Conservation (phyloP, 805 yeast genomes). For the Yamadazyma tumulicola region DNA sequence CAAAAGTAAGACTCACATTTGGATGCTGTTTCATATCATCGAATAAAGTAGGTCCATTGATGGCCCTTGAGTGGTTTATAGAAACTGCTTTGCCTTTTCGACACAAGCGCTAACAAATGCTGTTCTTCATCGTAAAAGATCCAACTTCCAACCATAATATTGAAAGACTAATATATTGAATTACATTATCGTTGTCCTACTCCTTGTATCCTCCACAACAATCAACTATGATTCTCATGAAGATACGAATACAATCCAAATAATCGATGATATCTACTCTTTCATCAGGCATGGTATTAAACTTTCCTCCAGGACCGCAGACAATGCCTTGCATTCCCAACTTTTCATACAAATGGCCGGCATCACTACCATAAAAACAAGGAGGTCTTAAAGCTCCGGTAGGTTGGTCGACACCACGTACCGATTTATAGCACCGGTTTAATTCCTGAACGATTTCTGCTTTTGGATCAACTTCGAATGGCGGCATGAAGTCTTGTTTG, state of each 20-base stretch:
- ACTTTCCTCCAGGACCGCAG: conserved; percentile 13
- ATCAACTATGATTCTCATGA: conserved; percentile 10
- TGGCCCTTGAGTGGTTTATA: too few species aligned
- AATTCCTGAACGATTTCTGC: conserved; percentile 8
- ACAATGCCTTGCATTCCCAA: conserved; percentile 12
- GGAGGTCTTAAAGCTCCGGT: conserved; percentile 13
- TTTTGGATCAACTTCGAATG: conserved; percentile 10
- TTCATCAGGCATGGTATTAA: conserved; percentile 13
- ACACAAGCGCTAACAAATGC: too few species aligned
- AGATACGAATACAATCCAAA: conserved; percentile 11
- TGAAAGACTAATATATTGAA: too few species aligned
- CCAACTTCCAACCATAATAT: too few species aligned
- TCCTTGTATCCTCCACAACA: conserved; percentile 12
- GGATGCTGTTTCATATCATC: too few species aligned
- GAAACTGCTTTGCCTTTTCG: too few species aligned
- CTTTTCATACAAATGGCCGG: conserved; percentile 12
- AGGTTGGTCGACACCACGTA: conserved; percentile 11
- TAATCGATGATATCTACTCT: conserved; percentile 12
- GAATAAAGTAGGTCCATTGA: too few species aligned
- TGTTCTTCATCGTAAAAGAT: too few species aligned
- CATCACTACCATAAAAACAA: conserved; percentile 12
- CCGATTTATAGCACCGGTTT: conserved; percentile 4
- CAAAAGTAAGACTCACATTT: too few species aligned
- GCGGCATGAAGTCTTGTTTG: conserved; percentile 11
- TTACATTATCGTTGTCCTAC: too few species aligned